Percentiles rank a stretch among this genome's conserved stretches.
Evolutionary conservation across 2,329 filamentous ascomycete species (phyloP).

Genomic region (Stagonosporopsis tanaceti): DNA sequence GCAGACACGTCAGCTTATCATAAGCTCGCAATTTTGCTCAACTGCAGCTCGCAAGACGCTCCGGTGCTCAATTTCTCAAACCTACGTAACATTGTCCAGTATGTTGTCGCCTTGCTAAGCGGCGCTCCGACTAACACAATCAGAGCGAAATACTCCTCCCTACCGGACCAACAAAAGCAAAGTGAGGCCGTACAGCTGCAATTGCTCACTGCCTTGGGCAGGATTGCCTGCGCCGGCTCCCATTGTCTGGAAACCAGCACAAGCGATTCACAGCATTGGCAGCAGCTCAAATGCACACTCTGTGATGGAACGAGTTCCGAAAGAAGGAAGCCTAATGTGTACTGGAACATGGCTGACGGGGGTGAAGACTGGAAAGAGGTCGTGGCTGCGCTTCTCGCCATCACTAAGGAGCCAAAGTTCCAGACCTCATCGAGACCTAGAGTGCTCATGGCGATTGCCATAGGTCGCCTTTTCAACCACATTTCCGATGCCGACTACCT

Average conservation of each 20-base stretch:
- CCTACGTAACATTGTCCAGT: constrained; percentile 40
- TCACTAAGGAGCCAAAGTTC: constrained; percentile 42
- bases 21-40: constrained; percentile 32
- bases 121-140: constrained; percentile 18
- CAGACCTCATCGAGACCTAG: constrained; percentile 40
- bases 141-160: constrained; percentile 36
- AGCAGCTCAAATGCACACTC: constrained; percentile 28
- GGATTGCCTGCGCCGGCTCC: constrained; percentile 46
- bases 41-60: constrained; percentile 33
- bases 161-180: constrained; percentile 25
- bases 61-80: constrained; percentile 31
- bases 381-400: constrained; percentile 39
- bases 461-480: constrained; percentile 75
- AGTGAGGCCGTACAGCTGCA: constrained; percentile 33
- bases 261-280: constrained; percentile 20
- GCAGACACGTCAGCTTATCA: constrained; percentile 26
- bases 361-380: constrained; percentile 45
- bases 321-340: constrained; percentile 15
- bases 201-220: constrained; percentile 39
- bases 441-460: constrained; percentile 46
- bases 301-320: constrained; percentile 31
- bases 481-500: constrained; percentile 66
- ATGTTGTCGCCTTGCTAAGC: constrained; percentile 11
- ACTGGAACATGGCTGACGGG: constrained; percentile 35
- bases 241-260: constrained; percentile 25